Percentiles rank a stretch among this genome's conserved stretches.
Evolutionary conservation across 169 alveolate genomes (phyloP).

Genomic region (Babesia caballi): DNA sequence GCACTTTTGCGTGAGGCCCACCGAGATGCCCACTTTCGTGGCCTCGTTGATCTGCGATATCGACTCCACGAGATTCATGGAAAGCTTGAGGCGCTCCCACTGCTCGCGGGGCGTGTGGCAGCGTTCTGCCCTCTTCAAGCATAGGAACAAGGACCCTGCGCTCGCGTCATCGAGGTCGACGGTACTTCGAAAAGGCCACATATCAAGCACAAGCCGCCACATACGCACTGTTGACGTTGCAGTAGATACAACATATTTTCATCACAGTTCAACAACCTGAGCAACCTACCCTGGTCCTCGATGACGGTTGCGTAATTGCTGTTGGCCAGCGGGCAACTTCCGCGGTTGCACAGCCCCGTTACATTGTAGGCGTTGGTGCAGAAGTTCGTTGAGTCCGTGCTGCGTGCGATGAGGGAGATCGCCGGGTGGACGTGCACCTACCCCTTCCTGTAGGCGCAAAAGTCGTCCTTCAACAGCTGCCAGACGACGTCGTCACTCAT

Average conservation of each 20-base stretch:
- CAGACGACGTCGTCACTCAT: constrained; percentile 70
- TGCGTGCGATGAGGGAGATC: not conserved
- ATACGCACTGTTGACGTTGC: too few relatives aligned
- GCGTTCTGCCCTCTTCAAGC: constrained; percentile 96
- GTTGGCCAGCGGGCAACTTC: constrained; percentile 98
- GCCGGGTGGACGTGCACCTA: not conserved
- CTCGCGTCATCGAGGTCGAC: too few relatives aligned
- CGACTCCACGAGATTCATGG: constrained; percentile 87
- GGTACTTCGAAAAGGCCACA: too few relatives aligned
- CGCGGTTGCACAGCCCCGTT: constrained; percentile 97
- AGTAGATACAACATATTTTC: too few relatives aligned
- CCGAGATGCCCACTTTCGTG: constrained; percentile 90
- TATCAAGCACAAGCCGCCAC: too few relatives aligned
- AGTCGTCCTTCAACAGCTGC: constrained; percentile 61
- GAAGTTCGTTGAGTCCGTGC: constrained; percentile 67
- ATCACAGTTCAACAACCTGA: not conserved
- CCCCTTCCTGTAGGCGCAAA: constrained; percentile 59
- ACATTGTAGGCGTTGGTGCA: constrained; percentile 87
- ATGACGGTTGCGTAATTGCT: constrained; percentile 95
- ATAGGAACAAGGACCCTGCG: constrained; percentile 92
- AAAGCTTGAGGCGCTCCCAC: constrained; percentile 94
- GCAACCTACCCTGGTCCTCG: constrained; percentile 82
- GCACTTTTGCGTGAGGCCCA: constrained; percentile 93
- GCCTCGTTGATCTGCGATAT: constrained; percentile 90
- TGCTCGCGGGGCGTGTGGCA: constrained; percentile 95